Evolutionary conservation across 495 filamentous ascomycete genomes (phyloP), one percentile per base, ranked within the genome.

Genomic region (Neurospora terricola): DNA sequence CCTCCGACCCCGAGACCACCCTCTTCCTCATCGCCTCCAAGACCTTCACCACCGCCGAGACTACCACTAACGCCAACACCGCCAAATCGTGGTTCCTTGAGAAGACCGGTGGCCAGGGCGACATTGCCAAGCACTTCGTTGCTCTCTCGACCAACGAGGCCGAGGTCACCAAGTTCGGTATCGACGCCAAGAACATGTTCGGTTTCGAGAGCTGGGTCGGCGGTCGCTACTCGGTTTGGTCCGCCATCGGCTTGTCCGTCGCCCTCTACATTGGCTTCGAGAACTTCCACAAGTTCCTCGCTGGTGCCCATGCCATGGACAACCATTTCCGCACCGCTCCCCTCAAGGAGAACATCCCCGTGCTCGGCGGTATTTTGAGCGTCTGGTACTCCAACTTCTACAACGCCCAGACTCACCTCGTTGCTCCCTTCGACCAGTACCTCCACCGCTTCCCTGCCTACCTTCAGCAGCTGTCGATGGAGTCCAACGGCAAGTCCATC

Each of bases 371-470:
- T 82, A 87, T 99, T 69, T 84, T 99, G 80, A 96, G 93, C 77
- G 96, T 99, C 69, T 99, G 93, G 93, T 99, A 99, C 86, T 96
- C 93, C 74, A 93, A 99, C 85, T 98, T 98, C 87, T 99, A 94
- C 81, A 92, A 93, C 79, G 94, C 96, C 48, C 96, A 99, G 84
- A 98, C 96, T 70, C 96, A 98, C 86, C 87, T 99, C 40, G 93
- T 99, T 71, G 92, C 96, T 76, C 96, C 96, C 76, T 99, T 98
- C 84, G 96, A 99, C 84, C 96, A 99, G 84, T 99, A 99, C 85
- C 90, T 99, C 78, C 93, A 97, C 88, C 93, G 96, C 72, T 98
- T 99, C 92, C 94, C 96, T 18, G 96, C 96, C 74, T 99, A 99
- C 85, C 92, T 99, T 38, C 96, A 99, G 84, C 96, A 99, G 83